These are phyloP conservation scores for Lasiosphaeria hispida DNA, from an alignment of 495 filamentous ascomycete genomes.

Conservation along the genomic window DNA sequence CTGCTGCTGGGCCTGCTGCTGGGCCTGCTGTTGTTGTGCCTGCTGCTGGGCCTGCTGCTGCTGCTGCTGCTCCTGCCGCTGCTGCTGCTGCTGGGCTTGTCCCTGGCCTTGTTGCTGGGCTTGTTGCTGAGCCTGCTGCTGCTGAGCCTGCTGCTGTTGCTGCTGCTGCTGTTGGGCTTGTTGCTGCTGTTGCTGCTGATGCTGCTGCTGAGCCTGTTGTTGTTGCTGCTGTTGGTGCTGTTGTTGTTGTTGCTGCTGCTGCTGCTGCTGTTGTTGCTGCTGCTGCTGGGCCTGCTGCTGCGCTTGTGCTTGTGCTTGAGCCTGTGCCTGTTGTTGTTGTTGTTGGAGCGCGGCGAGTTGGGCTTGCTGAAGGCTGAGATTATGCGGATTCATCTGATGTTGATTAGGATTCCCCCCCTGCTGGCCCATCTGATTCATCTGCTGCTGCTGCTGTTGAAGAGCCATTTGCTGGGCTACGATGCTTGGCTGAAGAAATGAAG, in stretches of 20 bases:
- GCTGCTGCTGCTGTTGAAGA: constrained; percentile 38
- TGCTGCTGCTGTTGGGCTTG: constrained; percentile 27
- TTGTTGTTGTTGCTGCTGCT: constrained; percentile 37
- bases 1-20: constrained; percentile 32
- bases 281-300: constrained; percentile 49
- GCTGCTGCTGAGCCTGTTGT: constrained; percentile 45
- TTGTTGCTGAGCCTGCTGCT: constrained; percentile 36
- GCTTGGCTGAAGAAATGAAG: constrained; percentile 4
- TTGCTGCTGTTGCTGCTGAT: constrained; percentile 52
- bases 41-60: constrained; percentile 31
- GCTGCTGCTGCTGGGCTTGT: constrained; percentile 45
- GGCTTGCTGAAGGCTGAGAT: constrained; percentile 27
- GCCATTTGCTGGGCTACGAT: constrained; percentile 31
- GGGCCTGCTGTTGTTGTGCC: constrained; percentile 27
- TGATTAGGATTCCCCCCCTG: constrained; percentile 41
- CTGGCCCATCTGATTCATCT: constrained; percentile 45
- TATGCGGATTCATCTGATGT: constrained; percentile 43
- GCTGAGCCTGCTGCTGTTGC: constrained; percentile 25
- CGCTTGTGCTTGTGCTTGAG: constrained; percentile 1
- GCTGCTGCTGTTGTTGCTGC: constrained; percentile 36
- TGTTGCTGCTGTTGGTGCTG: constrained; percentile 44
- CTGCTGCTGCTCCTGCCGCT: constrained; percentile 45
- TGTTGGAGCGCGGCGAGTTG: constrained; percentile 33
- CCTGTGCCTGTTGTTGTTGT: constrained; percentile 24
- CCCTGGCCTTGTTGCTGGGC: constrained; percentile 41